Percentiles rank a stretch among this genome's conserved stretches.
Evolutionary conservation across 805 yeast species (phyloP).

Genomic region (Helenozyma rhizophorensis): DNA sequence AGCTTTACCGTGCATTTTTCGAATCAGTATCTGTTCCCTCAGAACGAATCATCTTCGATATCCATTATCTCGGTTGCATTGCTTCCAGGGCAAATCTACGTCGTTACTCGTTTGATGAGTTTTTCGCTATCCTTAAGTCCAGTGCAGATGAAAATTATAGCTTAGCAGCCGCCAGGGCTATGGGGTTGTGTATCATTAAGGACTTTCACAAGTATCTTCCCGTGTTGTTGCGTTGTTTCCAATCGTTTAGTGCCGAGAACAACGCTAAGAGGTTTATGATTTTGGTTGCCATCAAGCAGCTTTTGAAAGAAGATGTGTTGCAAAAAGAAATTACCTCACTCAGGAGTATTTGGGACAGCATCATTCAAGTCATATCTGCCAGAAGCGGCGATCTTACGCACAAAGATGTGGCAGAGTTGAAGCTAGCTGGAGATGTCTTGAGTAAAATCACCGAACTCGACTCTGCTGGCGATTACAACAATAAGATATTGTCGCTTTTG

Average conservation of each 20-base stretch:
- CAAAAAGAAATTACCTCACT: conserved; percentile 1
- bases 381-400: conserved; percentile 6
- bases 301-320: conserved; percentile 13
- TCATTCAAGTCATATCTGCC: conserved; percentile 5
- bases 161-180: conserved; percentile 47
- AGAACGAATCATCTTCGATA: conserved; percentile 26
- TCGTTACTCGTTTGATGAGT: conserved; percentile 27
- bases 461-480: conserved; percentile 10
- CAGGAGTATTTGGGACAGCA: conserved; percentile 9
- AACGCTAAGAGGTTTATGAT: conserved; percentile 11
- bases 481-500: conserved; percentile 13
- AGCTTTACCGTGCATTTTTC: conserved; percentile 18
- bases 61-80: conserved; percentile 47
- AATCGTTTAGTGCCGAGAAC: conserved; percentile 2
- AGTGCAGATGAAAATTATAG: conserved; percentile 33
- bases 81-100: conserved; percentile 18
- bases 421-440: conserved; percentile 34
- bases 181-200: conserved; percentile 46
- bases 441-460: conserved; percentile 21
- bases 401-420: conserved; percentile 22
- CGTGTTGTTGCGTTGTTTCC: conserved; percentile 24
- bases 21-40: background rate
- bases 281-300: conserved; percentile 19
- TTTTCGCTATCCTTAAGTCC: conserved; percentile 28
- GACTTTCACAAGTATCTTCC: conserved; percentile 37